Evolutionary conservation across 1,284 basidiomycete genomes (phyloP), one percentile per base, ranked within the genome.

Genomic region (Rugosomyces carneus): DNA sequence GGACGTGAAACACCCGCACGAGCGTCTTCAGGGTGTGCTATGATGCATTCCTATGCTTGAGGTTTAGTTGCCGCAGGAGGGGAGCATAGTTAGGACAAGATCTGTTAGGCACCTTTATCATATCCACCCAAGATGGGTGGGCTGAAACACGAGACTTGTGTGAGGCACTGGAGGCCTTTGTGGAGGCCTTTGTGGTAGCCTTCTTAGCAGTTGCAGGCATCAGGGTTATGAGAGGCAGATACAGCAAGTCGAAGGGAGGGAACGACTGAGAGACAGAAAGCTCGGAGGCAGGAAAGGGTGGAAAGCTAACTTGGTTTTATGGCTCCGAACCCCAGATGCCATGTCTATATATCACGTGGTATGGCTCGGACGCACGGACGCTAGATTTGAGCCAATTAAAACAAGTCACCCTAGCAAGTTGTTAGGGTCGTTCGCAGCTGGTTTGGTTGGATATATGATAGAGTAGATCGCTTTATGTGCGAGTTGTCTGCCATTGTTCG

Each of bases 1-100:
- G 82, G 80, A 53, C 85, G 78, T 52, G 84, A 85, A 57, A 87
- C 81, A 64, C 84, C 85, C 45, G 63, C 56, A 45, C 84, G 78
- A 47, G 80, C 74, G 37, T 83, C 83, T 45, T 78, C 78, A 44
- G 81, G 80, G 65, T 84, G 73, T 38, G 75, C 75, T 51, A 70
- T 64, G 67, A 88, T 80, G 60, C 79, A 81, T 68, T 85, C 81
- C 73, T 75, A 55, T 18, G 45, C 31, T 47, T 40, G 39, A 50
- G 36, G 51, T 50, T 53, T 27, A 44, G 47, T 21, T 47, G n/a
- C 48, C 44, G 32, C 19, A 40, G 16, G 5, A 20, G 19, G 41
- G 18, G 24, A 20, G 23, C 10, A 13, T 48, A 45, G 40, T 48
- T 46, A 31, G 29, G 44, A 40, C 19, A 31, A 52, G 36, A 40